A percentile compares a stretch with the other conserved stretches of the same genome.
Conservation (phyloP, 192 early-diverging fungal genomes). For the Backusella psychrophila region DNA sequence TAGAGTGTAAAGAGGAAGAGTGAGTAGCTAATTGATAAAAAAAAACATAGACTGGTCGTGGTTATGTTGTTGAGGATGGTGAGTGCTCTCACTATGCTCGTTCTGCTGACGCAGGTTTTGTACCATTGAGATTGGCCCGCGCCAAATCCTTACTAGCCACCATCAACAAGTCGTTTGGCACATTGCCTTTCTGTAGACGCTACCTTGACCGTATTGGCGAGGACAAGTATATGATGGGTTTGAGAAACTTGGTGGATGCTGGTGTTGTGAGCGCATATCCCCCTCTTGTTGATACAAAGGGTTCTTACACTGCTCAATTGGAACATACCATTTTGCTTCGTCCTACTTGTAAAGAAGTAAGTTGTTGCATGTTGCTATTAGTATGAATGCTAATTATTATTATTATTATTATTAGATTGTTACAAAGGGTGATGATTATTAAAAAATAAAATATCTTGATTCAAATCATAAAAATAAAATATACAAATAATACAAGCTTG, state of each 20-base stretch:
- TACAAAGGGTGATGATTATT: slow-evolving; percentile 35
- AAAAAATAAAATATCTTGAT: neutral
- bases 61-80: slow-evolving; percentile 85
- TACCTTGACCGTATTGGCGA: slow-evolving; percentile 96
- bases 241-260: slow-evolving; percentile 81
- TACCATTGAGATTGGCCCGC: slow-evolving; percentile 68
- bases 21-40: neutral
- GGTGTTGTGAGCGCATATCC: slow-evolving; percentile 86
- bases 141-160: slow-evolving; percentile 75
- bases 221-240: slow-evolving; percentile 80
- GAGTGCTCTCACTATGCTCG: slow-evolving; percentile 92
- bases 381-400: neutral
- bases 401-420: slow-evolving; percentile 23
- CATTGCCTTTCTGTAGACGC: slow-evolving; percentile 91
- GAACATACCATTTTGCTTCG: slow-evolving; percentile 93
- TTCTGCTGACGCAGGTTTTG: slow-evolving; percentile 54
- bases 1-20: neutral
- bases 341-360: slow-evolving; percentile 87
- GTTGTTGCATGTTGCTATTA: neutral
- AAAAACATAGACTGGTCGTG: slow-evolving; percentile 72
- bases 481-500: neutral
- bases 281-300: slow-evolving; percentile 81
- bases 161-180: slow-evolving; percentile 91
- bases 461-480: neutral
- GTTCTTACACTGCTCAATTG: slow-evolving; percentile 93